Evolutionary conservation across 2,329 filamentous ascomycete genomes (phyloP).

Genomic region (Aphanoascus verrucosus): DNA sequence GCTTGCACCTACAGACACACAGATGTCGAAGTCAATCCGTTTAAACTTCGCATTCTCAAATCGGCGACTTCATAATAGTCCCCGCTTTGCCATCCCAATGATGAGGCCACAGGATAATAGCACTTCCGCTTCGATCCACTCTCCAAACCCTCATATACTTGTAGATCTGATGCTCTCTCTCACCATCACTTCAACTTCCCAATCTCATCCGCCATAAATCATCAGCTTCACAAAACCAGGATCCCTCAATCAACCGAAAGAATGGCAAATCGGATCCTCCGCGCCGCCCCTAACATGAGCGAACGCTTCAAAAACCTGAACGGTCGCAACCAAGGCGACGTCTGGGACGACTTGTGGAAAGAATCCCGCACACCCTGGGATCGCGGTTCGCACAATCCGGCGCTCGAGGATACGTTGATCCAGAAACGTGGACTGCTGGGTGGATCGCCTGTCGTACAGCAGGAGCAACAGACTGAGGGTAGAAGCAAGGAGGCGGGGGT

Average conservation of each 20-base stretch:
- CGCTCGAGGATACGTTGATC: slow-evolving; percentile 45
- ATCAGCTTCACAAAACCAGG: neutral
- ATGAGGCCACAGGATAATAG: neutral
- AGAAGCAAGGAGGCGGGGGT: slow-evolving; percentile 9
- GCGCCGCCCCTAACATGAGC: slow-evolving; percentile 2
- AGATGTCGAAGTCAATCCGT: no score
- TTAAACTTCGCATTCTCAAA: neutral
- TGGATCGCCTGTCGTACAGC: slow-evolving; percentile 14
- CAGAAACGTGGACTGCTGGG: slow-evolving; percentile 31
- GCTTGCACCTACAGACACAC: no score
- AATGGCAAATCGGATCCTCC: neutral
- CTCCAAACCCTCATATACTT: no score
- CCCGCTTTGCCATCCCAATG: neutral
- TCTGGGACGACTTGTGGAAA: slow-evolving; percentile 49
- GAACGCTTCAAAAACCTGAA: slow-evolving; percentile 36
- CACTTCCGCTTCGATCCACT: neutral
- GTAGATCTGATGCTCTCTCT: no score
- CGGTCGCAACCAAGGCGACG: slow-evolving; percentile 33
- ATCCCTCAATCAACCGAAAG: neutral
- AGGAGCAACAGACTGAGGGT: no score
- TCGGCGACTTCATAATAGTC: slow-evolving; percentile 1
- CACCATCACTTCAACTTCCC: no score
- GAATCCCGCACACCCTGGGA: slow-evolving; percentile 50
- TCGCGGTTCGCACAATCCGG: slow-evolving; percentile 47
- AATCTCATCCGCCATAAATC: neutral